Evolutionary conservation across 2,329 filamentous ascomycete genomes (phyloP), one percentile per base, ranked within the genome.

Genomic region (Penicillium sp.): DNA sequence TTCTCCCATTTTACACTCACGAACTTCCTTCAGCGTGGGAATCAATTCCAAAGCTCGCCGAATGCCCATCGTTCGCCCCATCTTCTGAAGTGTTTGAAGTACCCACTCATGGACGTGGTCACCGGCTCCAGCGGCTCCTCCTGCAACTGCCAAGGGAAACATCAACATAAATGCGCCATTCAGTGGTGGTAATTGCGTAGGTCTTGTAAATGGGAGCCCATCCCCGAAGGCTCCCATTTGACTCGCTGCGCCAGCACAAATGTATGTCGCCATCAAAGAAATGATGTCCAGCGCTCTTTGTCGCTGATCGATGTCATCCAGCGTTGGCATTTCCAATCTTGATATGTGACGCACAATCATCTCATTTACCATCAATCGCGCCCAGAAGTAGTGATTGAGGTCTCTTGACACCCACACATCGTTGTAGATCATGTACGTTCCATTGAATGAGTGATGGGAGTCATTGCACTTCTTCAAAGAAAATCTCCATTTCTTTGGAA

Each of bases 141-240:
- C 70, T 7, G 68, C 69, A 22, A 66, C 55, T 1, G 61, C 55
- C 46, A 73, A 48, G 4, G 66, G 65, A 38, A 70, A 71, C 19
- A 71, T 52, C 35, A 69, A 26, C 61, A 68, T 65, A 22, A 71
- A 71, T 0, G 65, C 59, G 4, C 70, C 69, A 51, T 69, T 70
- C 2, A 72, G 42, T 6, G 64, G 64, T 28, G 68, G 65, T 7
- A 59, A 16, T 16, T 42, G 53, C 4, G 38, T 48, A 4, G 37
- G n/a, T 6, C 30, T 25, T 22, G 28, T 22, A 22, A 26, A 8
- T 8, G 61, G 30, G n/a, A 53, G 14, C 4, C 58, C 61, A 37
- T 52, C n/a, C 6, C 42, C 52, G 25, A 57, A 52, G 38, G 57
- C 51, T 26, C 60, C 51, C 52, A 64, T 58, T 55, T 70, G 68